A percentile compares a stretch with the other conserved stretches of the same genome.
These are phyloP conservation scores for Fusarium robinianum DNA, from an alignment of 2,329 filamentous ascomycete genomes.

Conservation along the genomic window DNA sequence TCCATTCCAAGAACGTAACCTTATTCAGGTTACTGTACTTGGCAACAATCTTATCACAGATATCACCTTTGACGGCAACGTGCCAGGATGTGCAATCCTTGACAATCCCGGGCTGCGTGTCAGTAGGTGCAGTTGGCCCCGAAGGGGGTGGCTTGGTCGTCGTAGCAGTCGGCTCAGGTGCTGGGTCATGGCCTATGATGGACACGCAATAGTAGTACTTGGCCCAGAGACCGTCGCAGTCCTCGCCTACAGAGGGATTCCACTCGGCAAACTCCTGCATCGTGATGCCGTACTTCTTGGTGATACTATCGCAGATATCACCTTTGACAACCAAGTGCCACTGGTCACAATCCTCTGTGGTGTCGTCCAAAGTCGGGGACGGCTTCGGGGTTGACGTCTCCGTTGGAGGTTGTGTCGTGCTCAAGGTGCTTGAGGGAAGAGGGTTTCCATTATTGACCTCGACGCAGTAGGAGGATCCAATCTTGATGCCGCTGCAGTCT, in stretches of 20 bases:
- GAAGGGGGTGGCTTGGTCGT: neutral
- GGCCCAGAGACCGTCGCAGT: too few relatives aligned
- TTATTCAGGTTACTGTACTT: neutral
- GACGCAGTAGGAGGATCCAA: conserved; percentile 17
- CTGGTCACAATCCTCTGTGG: conserved; percentile 9
- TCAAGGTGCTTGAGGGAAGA: too few relatives aligned
- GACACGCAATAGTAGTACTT: neutral
- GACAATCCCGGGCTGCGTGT: too few relatives aligned
- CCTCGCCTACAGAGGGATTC: too few relatives aligned
- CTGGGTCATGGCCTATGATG: neutral
- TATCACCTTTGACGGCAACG: too few relatives aligned
- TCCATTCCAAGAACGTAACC: conserved; percentile 7
- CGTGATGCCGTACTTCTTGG: neutral
- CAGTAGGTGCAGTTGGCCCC: too few relatives aligned
- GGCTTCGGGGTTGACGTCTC: neutral
- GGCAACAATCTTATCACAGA: too few relatives aligned
- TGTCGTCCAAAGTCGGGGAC: neutral
- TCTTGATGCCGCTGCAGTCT: conserved; percentile 12
- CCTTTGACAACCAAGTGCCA: conserved; percentile 13
- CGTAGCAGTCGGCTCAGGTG: too few relatives aligned
- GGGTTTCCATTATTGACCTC: conserved; percentile 11
- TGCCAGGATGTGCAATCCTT: too few relatives aligned
- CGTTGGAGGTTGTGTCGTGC: neutral
- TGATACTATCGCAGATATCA: conserved; percentile 5
- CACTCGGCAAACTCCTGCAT: too few relatives aligned